phyloP scores from a whole-genome alignment of 805 yeast species.

The Henningerozyma blattae region DNA sequence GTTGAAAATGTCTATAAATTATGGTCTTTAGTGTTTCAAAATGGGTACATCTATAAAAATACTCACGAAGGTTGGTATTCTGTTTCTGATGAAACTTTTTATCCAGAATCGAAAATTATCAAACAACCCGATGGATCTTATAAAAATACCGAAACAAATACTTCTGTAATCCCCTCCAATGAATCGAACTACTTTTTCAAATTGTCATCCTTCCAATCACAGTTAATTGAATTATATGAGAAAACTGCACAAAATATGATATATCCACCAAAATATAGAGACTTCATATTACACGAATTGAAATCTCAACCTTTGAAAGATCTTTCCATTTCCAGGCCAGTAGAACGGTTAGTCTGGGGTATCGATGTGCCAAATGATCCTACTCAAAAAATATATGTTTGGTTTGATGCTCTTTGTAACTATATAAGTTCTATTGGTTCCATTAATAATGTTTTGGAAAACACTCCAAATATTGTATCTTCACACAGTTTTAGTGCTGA shows the following conservation, averaged over 20 bases:
- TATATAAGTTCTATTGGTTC: slow-evolving; percentile 67
- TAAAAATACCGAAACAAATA: slow-evolving; percentile 52
- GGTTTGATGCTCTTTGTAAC: slow-evolving; percentile 92
- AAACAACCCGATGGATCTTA: slow-evolving; percentile 19
- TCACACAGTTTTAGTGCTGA: no score
- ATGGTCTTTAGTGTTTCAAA: slow-evolving; percentile 52
- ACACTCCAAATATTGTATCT: slow-evolving; percentile 12
- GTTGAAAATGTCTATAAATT: slow-evolving; percentile 46
- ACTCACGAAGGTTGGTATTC: slow-evolving; percentile 92
- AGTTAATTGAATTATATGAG: slow-evolving; percentile 38
- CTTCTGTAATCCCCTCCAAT: slow-evolving; percentile 59
- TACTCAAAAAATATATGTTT: slow-evolving; percentile 76
- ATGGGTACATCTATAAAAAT: slow-evolving; percentile 69
- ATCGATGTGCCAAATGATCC: slow-evolving; percentile 74
- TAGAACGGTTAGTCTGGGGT: slow-evolving; percentile 75
- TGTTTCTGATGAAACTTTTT: slow-evolving; percentile 87
- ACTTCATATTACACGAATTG: slow-evolving; percentile 47
- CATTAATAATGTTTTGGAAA: slow-evolving; percentile 24
- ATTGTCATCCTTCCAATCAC: slow-evolving; percentile 46
- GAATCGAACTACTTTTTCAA: slow-evolving; percentile 85
- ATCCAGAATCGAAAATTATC: slow-evolving; percentile 66
- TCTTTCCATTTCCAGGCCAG: slow-evolving; percentile 80
- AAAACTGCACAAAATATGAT: slow-evolving; percentile 47
- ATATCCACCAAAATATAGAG: slow-evolving; percentile 47
- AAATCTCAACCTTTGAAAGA: slow-evolving; percentile 40